Base-by-base conservation (phyloP, 345 rosid genomes). In the Stellera chamaejasme region DNA sequence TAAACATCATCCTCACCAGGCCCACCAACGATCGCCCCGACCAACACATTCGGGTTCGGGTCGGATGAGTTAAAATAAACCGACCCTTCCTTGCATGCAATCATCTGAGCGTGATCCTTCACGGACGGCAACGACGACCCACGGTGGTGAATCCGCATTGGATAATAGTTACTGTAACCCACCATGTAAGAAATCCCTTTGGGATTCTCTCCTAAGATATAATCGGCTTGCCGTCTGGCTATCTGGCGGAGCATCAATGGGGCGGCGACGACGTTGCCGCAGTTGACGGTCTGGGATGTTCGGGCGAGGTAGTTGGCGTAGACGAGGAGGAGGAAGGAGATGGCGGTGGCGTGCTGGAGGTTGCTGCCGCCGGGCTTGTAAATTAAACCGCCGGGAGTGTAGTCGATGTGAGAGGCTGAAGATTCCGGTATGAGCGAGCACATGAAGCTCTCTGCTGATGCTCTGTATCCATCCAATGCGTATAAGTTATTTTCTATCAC, bases 361-460 rank as follows among this genome's bases (percentile, higher is more conserved):
- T 93, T 91, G 82, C 96, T 87, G 62, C 97, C 99, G 0, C 96
- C 97, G 11, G 99, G 94, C 75, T 75, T 93, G 92, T 87, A 81
- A n/a, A 93, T 80, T 32, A 93, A 79, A 69, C 99, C 99, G 1
- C 92, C 99, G 0, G 92, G 91, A 0, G 84, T 81, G 69, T 79
- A 83, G 11, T 77, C 86, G 2, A 87, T 77, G 79, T 87, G 97
- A 15, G 77, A 55, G 23, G 96, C 76, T 25, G 83, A 60, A 5
- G 97, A 84, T 10, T 81, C 83, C 1, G 97, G 96, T 16, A 89
- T 63, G 6, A 93, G 74, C 5, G 90, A 83, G 79, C 97, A 93
- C 83, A 93, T 89, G 75, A 93, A 93, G 80, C 97, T 89, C 69
- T 93, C 97, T 0, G 97, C 96, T 0, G 96, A 89, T 27, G 85